Base-by-base conservation (phyloP, 495 filamentous ascomycete genomes). In the Neurospora cerealis region DNA sequence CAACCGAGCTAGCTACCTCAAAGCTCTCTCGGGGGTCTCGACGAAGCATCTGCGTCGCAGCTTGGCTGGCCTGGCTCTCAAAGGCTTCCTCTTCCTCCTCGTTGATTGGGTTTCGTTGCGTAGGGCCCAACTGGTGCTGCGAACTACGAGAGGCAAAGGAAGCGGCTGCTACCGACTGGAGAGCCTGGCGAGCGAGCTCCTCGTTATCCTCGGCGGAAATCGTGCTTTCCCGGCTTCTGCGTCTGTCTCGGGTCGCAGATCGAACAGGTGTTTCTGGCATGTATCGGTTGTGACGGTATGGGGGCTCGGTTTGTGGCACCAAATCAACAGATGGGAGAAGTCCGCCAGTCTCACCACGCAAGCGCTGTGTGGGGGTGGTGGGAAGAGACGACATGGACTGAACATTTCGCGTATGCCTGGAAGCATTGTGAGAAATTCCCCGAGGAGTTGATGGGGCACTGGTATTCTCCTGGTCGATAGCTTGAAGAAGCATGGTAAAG, bases 371-470 rank as follows among this genome's bases (percentile, higher is more conserved):
- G 3, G 94, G 94, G 0, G 93, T 97, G 32, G 89, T 89, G 13
- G 93, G 94, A 3, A 96, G 85, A 2, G 94, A 96, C 11, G 93
- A 94, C 74, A 95, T 81, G 42, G 92, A 93, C 76, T 94, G 92
- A 28, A 87, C 87, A 15, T 87, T 90, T 60, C 92, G 90, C 15
- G 87, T 86, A 79, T 94, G 91, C 42, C 86, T 86, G 60, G 83
- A 79, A n/a, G 83, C 75, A 66, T 83, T 79, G 72, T 88, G 86
- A 73, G 83, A 70, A 10, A 86, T 70, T 78, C 85, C 71, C 73
- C 82, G 80, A 7, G 90, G 89, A 2, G 89, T 93, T 5, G 90
- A 88, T 0, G 90, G 88, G 9, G 90, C 88, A 76, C 89, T 92
- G 60, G 89, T 88, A 74, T 90, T 86, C 75, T 92, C 91, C 73